These are phyloP conservation scores for Psilocybe cubensis DNA, from an alignment of 768 basidiomycete genomes.

Conservation along the genomic window DNA sequence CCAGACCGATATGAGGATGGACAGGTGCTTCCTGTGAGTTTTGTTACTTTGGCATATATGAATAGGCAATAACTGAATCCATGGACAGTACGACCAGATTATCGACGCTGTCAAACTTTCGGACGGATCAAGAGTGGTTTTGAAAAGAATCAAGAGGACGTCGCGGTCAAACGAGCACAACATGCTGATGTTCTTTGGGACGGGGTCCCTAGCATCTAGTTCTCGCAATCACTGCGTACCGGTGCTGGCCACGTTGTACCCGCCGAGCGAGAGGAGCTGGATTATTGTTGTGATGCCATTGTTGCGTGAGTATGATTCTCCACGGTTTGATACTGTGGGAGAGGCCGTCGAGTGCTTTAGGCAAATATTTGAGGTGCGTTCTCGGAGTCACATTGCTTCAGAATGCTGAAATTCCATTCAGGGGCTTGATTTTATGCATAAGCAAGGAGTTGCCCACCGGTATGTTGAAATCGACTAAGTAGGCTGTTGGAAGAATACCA, in stretches of 20 bases:
- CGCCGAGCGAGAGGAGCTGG: slow-evolving; percentile 14
- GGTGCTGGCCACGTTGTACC: slow-evolving; percentile 19
- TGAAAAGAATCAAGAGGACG: slow-evolving; percentile 11
- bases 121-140: slow-evolving; percentile 8
- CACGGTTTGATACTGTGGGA: slow-evolving; percentile 35
- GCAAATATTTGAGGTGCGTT: slow-evolving; percentile 36
- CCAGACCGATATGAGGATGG: not conserved
- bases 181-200: slow-evolving; percentile 26
- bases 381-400: not conserved
- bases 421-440: slow-evolving; percentile 39
- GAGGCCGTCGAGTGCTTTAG: slow-evolving; percentile 35
- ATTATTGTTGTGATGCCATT: slow-evolving; percentile 37
- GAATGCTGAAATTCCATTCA: not conserved
- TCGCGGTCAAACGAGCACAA: slow-evolving; percentile 26
- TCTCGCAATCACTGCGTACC: slow-evolving; percentile 36
- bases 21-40: not conserved
- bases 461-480: slow-evolving; percentile 11
- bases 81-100: not conserved
- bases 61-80: not conserved
- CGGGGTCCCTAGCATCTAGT: slow-evolving; percentile 20
- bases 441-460: slow-evolving; percentile 40
- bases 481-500: not conserved
- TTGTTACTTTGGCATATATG: not conserved
- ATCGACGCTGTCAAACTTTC: slow-evolving; percentile 11
- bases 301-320: slow-evolving; percentile 27